Evolutionary conservation across 75 land plant species (phyloP).

Genomic region (Isoetes taiwanensis): DNA sequence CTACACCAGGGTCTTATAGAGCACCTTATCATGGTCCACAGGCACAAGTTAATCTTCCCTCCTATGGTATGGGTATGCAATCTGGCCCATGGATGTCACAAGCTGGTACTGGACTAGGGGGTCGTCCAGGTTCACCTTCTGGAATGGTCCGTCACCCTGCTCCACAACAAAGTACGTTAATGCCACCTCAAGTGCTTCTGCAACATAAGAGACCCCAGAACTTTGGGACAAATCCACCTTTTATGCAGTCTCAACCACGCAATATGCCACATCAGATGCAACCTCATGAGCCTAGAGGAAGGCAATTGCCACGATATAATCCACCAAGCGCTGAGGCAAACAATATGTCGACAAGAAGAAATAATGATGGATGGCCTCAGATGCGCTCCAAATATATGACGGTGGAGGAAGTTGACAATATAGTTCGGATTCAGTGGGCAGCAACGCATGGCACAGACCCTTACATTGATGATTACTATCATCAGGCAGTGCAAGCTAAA

Average conservation of each 20-base stretch:
- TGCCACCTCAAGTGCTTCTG: constrained; percentile 40
- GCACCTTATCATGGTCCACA: constrained; percentile 34
- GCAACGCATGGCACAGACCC: constrained; percentile 87
- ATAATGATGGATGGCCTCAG: constrained; percentile 36
- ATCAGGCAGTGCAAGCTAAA: constrained; percentile 76
- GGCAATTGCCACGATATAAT: constrained; percentile 34
- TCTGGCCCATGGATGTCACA: too few species aligned
- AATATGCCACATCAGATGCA: constrained; percentile 27
- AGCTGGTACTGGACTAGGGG: too few species aligned
- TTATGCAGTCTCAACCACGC: constrained; percentile 13
- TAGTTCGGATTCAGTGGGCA: constrained; percentile 74
- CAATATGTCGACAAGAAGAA: too few species aligned
- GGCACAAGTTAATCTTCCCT: constrained; percentile 20
- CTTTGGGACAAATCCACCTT: too few species aligned
- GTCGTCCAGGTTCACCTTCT: constrained; percentile 15
- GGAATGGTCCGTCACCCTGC: constrained; percentile 39
- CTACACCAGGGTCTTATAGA: constrained; percentile 35
- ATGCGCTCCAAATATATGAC: constrained; percentile 79
- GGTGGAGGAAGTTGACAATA: constrained; percentile 70
- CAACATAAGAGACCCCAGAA: constrained; percentile 37
- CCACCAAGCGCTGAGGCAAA: constrained; percentile 28
- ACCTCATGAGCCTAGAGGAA: too few species aligned
- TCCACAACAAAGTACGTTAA: constrained; percentile 40
- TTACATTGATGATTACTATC: constrained; percentile 78
- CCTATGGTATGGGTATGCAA: constrained; percentile 24